phyloP scores from a whole-genome alignment of 2,329 filamentous ascomycete species.

The Talaromyces sp. region DNA sequence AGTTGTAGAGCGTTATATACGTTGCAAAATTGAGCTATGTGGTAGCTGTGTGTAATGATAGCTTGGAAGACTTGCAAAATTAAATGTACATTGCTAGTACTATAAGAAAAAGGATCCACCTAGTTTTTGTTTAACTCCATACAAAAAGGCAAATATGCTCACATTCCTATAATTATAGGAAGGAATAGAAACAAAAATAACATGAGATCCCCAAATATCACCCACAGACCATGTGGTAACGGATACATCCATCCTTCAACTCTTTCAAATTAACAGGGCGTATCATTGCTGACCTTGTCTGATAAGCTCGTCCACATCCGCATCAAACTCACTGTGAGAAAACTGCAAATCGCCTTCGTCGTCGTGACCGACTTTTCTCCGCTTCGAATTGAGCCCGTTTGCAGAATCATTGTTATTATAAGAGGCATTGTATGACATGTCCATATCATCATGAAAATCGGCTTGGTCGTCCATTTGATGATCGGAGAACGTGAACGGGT shows the following conservation, averaged over 20 bases:
- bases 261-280: background rate
- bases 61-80: background rate
- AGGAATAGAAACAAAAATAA: background rate
- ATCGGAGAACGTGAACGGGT: conserved; percentile 11
- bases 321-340: conserved; percentile 52
- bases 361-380: conserved; percentile 46
- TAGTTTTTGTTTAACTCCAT: background rate
- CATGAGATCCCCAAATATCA: background rate
- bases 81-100: background rate
- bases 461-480: conserved; percentile 18
- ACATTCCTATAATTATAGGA: background rate
- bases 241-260: background rate
- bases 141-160: background rate
- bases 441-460: conserved; percentile 23
- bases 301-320: conserved; percentile 57
- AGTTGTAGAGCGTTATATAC: background rate
- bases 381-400: conserved; percentile 38
- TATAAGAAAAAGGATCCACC: background rate
- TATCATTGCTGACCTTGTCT: conserved; percentile 38
- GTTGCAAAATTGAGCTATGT: background rate
- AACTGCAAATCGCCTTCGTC: conserved; percentile 39
- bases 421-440: conserved; percentile 14
- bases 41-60: background rate
- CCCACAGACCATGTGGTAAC: background rate
- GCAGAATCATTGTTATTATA: conserved; percentile 19